Conservation (phyloP, 768 basidiomycete species). For the Nidularia pulvinata region DNA sequence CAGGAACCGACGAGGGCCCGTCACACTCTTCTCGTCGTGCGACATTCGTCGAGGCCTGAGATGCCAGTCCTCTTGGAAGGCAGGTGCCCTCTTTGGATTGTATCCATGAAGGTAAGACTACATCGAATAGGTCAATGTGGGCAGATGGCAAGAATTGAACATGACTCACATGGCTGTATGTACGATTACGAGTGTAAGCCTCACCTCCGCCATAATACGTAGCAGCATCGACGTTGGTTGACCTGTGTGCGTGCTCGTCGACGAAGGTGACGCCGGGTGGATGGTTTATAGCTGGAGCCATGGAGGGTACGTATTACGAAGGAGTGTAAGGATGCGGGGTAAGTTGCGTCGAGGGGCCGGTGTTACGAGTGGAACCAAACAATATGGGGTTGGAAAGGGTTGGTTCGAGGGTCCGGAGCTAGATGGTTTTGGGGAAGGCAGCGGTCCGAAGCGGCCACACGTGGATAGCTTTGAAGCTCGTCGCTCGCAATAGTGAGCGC, state of each 20-base stretch:
- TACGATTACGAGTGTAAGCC: conserved; percentile 78
- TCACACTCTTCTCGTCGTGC: conserved; percentile 87
- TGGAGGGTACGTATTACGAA: conserved; percentile 13
- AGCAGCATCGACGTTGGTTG: conserved; percentile 67
- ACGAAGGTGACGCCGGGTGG: conserved; percentile 66
- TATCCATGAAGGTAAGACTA: conserved; percentile 76
- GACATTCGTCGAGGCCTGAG: conserved; percentile 79
- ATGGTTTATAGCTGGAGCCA: conserved; percentile 69
- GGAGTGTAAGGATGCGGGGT: background rate
- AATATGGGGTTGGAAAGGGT: background rate
- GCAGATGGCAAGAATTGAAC: background rate
- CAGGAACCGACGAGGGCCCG: conserved; percentile 85
- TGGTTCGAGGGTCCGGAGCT: background rate
- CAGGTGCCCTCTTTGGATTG: conserved; percentile 66
- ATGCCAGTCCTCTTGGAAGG: conserved; percentile 80
- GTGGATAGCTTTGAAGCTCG: background rate
- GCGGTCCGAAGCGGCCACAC: background rate
- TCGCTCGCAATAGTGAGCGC: too few species aligned
- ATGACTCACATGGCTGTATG: conserved; percentile 79
- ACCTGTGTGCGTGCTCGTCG: conserved; percentile 51
- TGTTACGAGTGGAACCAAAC: background rate
- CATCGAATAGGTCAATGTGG: conserved; percentile 8
- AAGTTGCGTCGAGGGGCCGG: background rate
- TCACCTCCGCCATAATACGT: conserved; percentile 86
- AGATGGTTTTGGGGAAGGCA: background rate